Percentiles rank a stretch among this genome's conserved stretches.
Conservation (phyloP, 768 basidiomycete genomes). For the Xerocomus brunneocitrinus region DNA sequence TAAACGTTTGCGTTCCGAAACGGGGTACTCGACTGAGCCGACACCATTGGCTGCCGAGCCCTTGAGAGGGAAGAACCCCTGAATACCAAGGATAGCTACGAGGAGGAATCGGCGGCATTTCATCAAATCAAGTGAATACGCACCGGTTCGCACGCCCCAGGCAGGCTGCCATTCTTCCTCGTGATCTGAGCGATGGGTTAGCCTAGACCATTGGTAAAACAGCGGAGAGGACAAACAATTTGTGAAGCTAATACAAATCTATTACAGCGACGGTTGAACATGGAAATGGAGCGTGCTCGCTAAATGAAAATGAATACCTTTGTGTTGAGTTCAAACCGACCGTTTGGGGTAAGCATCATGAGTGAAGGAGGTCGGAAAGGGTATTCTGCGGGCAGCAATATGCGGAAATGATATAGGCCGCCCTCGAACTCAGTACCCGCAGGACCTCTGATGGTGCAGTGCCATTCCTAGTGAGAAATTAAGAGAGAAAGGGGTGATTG, state of each 20-base stretch:
- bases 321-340: conserved; percentile 94
- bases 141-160: conserved; percentile 95
- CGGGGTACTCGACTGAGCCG: conserved; percentile 80
- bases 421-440: conserved; percentile 88
- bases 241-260: conserved; percentile 94
- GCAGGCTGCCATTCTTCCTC: conserved; percentile 98
- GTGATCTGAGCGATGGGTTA: conserved; percentile 56
- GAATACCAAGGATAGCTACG: conserved; percentile 79
- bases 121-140: conserved; percentile 21
- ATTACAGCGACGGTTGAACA: conserved; percentile 5
- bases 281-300: conserved; percentile 13
- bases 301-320: conserved; percentile 53
- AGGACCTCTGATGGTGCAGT: conserved; percentile 92
- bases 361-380: conserved; percentile 95
- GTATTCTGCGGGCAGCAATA: conserved; percentile 87
- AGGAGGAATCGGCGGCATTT: conserved; percentile 6
- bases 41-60: conserved; percentile 85
- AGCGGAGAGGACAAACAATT: conserved; percentile 55
- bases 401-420: conserved; percentile 94
- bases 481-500: conserved; percentile 17
- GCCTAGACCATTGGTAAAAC: conserved; percentile 26
- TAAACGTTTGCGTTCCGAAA: conserved; percentile 70
- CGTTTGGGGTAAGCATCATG: conserved; percentile 94
- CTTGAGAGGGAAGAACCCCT: conserved; percentile 85
- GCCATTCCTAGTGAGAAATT: conserved; percentile 65